A percentile compares a stretch with the other conserved stretches of the same genome.
Evolutionary conservation across 768 basidiomycete genomes (phyloP).

Genomic region (Tricholoma sp.): DNA sequence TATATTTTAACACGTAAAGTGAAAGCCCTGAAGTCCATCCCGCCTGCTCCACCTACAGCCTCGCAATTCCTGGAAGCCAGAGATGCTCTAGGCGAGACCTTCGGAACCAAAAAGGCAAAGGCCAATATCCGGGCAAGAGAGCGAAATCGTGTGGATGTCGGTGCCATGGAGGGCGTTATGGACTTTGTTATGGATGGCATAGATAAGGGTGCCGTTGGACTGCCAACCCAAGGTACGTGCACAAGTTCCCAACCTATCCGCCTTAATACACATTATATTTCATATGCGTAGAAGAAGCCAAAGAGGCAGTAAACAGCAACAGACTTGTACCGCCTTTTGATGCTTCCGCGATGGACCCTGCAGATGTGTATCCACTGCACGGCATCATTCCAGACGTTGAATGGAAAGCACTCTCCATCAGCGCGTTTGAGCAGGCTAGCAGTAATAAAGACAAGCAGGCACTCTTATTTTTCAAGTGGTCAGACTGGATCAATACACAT

Average conservation of each 20-base stretch:
- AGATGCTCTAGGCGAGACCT: slow-evolving; percentile 82
- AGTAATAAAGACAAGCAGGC: slow-evolving; percentile 44
- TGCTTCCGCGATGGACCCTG: slow-evolving; percentile 56
- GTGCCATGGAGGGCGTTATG: slow-evolving; percentile 81
- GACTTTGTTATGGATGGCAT: slow-evolving; percentile 82
- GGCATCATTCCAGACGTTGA: slow-evolving; percentile 78
- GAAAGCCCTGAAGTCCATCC: slow-evolving; percentile 73
- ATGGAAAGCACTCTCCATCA: slow-evolving; percentile 63
- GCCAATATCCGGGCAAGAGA: slow-evolving; percentile 79
- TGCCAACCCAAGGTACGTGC: slow-evolving; percentile 64
- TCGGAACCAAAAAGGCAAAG: slow-evolving; percentile 94
- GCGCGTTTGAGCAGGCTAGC: slow-evolving; percentile 47
- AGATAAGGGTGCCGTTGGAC: slow-evolving; percentile 58
- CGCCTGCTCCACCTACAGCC: slow-evolving; percentile 43
- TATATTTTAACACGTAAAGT: slow-evolving; percentile 69
- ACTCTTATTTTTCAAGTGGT: slow-evolving; percentile 57
- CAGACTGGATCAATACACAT: slow-evolving; percentile 70
- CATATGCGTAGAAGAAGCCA: slow-evolving; percentile 53
- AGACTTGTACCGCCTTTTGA: slow-evolving; percentile 78
- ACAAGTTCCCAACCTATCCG: background rate
- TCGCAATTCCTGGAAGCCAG: slow-evolving; percentile 57
- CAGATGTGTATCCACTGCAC: slow-evolving; percentile 71
- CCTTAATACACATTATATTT: background rate
- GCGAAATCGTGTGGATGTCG: slow-evolving; percentile 84
- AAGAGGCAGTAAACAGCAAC: slow-evolving; percentile 53